phyloP scores from a whole-genome alignment of 2,329 filamentous ascomycete species.

The Penicillium sp. region DNA sequence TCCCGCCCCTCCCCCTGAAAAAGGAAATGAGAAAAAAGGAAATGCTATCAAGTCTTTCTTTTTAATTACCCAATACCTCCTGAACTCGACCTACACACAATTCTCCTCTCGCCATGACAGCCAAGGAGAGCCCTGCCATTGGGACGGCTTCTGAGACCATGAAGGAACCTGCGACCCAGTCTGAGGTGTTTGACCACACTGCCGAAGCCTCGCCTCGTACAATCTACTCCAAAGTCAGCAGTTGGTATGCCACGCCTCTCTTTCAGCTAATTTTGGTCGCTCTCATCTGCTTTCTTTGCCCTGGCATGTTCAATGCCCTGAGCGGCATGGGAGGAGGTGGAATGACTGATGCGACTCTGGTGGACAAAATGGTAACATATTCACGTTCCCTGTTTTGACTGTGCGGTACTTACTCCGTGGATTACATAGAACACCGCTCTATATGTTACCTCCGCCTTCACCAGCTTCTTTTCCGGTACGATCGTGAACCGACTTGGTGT shows the following conservation, averaged over 20 bases:
- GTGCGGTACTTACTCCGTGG: neutral
- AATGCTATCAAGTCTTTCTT: neutral
- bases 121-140: neutral
- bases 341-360: slow-evolving; percentile 48
- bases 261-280: slow-evolving; percentile 64
- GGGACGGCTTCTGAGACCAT: neutral
- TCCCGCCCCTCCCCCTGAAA: neutral
- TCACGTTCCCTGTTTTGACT: neutral
- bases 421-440: slow-evolving; percentile 55
- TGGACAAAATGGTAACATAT: neutral
- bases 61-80: neutral
- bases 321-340: slow-evolving; percentile 59
- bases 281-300: slow-evolving; percentile 64
- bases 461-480: slow-evolving; percentile 58
- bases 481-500: slow-evolving; percentile 41
- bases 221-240: neutral
- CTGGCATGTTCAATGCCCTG: slow-evolving; percentile 64
- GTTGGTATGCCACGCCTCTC: neutral
- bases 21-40: neutral
- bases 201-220: neutral
- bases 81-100: neutral
- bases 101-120: neutral
- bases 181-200: neutral
- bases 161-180: neutral
- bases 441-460: slow-evolving; percentile 65